Evolutionary conservation across 2,329 filamentous ascomycete species (phyloP), one percentile per base, ranked within the genome.

Genomic region (Colletotrichum siamense): DNA sequence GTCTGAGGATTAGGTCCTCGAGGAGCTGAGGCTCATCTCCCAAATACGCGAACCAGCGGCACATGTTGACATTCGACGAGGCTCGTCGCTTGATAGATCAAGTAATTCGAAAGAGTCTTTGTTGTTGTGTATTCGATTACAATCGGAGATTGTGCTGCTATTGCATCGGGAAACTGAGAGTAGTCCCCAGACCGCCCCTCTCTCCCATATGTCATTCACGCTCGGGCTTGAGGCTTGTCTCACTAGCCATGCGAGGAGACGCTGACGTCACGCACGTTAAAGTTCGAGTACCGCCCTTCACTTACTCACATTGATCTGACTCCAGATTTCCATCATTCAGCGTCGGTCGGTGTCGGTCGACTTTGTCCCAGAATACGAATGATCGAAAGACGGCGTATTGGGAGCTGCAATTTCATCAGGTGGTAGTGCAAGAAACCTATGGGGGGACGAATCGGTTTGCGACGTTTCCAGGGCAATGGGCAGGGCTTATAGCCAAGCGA

Each of bases 11-110:
- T 8, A 76, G 32, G 2, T 76, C 73, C 44, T 76, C 70, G 3
- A 76, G 70, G 24, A 76, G 73, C 30, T 74, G 73, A 4, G 70
- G 55, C 57, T 76, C 73, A n/a, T 76, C 36, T 32, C 73, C 70
- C 18, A 76, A 9, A 36, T 76, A 76, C 12, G 64, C 61, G 28
- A 76, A 65, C 73, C 70, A 76, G 57, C 73, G 73, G 8, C 73
- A 76, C 73, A 76, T 76, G 0, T 12, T 30, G 12, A 52, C 44
- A 52, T 13, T 52, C 44, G 12, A 22, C 6, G 44, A 22, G 10
- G 2, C n/a, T 24, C 24, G 24, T 24, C 24, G 24, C 24, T 24
- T 24, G 24, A 24, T 24, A 24, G 24, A 24, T 24, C 24, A 4
- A 13, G n/a, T 3, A 13, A 22, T 2, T 9, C n/a, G 1, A 52